phyloP scores from a whole-genome alignment of 2,329 filamentous ascomycete species.

The Hawksworthiomyces lignivorus region DNA sequence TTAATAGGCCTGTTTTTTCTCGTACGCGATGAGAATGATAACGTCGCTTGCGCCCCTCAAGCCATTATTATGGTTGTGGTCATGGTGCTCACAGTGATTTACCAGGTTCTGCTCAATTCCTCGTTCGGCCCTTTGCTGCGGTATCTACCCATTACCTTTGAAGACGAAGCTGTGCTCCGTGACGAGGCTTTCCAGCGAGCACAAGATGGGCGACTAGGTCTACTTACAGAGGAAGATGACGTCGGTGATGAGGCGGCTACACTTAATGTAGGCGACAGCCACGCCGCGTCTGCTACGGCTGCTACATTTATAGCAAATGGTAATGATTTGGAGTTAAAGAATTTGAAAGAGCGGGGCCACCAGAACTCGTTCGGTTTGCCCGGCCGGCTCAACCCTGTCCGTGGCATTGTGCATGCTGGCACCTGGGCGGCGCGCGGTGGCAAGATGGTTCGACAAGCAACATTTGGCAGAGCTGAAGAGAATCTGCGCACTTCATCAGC shows the following conservation, averaged over 20 bases:
- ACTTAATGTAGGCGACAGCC: conserved; percentile 18
- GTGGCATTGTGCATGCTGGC: conserved; percentile 40
- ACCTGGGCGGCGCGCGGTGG: conserved; percentile 42
- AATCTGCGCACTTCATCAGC: conserved; percentile 34
- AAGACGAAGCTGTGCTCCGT: conserved; percentile 87
- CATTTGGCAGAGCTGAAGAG: conserved; percentile 33
- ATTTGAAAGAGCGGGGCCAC: conserved; percentile 16
- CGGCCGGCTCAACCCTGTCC: conserved; percentile 32
- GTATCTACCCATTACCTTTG: conserved; percentile 88
- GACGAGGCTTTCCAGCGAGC: conserved; percentile 81
- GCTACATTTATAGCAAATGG: too few species aligned
- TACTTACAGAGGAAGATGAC: conserved; percentile 42
- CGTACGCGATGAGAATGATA: conserved; percentile 47
- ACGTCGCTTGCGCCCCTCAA: conserved; percentile 61
- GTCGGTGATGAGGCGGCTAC: conserved; percentile 27
- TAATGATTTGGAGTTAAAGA: conserved; percentile 29
- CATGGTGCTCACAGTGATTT: conserved; percentile 62
- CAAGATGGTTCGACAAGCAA: conserved; percentile 39
- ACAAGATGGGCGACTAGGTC: conserved; percentile 62
- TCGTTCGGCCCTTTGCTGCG: conserved; percentile 80
- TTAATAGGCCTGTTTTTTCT: conserved; percentile 87
- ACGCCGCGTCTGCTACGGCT: not conserved
- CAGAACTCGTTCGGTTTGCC: conserved; percentile 16
- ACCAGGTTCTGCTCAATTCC: conserved; percentile 71
- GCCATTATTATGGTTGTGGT: conserved; percentile 79